Evolutionary conservation across 805 yeast genomes (phyloP).

Genomic region (Alloascoidea africana): DNA sequence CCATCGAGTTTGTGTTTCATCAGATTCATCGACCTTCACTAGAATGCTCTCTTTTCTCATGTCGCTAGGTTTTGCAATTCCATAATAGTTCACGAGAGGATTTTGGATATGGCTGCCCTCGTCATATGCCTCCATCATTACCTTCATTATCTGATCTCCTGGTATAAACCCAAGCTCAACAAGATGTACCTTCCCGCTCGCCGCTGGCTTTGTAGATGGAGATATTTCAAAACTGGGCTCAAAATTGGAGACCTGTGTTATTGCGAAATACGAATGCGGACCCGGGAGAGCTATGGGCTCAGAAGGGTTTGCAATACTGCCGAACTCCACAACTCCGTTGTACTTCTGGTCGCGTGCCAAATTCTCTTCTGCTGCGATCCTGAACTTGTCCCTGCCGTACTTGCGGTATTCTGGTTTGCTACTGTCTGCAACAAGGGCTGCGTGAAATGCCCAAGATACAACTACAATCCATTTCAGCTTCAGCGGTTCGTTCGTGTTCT

Average conservation of each 20-base stretch:
- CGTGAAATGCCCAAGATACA: constrained; percentile 76
- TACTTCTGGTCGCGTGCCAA: constrained; percentile 35
- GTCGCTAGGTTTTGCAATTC: constrained; percentile 12
- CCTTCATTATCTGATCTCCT: constrained; percentile 27
- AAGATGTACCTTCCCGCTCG: constrained; percentile 24
- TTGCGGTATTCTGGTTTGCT: constrained; percentile 53
- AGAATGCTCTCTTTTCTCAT: constrained; percentile 3
- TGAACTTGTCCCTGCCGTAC: constrained; percentile 53
- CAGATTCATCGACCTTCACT: constrained; percentile 16
- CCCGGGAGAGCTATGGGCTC: constrained; percentile 13
- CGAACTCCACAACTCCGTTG: constrained; percentile 22
- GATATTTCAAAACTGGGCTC: constrained; percentile 51
- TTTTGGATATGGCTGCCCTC: constrained; percentile 38
- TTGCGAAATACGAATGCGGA: constrained; percentile 43
- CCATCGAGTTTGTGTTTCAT: constrained; percentile 28
- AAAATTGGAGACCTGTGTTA: constrained; percentile 38
- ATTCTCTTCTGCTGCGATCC: constrained; percentile 47
- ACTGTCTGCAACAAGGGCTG: constrained; percentile 69
- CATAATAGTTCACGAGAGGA: constrained; percentile 29
- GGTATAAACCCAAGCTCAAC: constrained; percentile 26
- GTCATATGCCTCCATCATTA: constrained; percentile 43
- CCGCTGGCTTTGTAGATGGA: constrained; percentile 35
- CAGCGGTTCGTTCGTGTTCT: constrained; percentile 3
- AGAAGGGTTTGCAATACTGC: constrained; percentile 3
- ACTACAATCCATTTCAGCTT: constrained; percentile 29